Conservation (phyloP, 179 eudicot genomes). For the Vitellaria paradoxa region DNA sequence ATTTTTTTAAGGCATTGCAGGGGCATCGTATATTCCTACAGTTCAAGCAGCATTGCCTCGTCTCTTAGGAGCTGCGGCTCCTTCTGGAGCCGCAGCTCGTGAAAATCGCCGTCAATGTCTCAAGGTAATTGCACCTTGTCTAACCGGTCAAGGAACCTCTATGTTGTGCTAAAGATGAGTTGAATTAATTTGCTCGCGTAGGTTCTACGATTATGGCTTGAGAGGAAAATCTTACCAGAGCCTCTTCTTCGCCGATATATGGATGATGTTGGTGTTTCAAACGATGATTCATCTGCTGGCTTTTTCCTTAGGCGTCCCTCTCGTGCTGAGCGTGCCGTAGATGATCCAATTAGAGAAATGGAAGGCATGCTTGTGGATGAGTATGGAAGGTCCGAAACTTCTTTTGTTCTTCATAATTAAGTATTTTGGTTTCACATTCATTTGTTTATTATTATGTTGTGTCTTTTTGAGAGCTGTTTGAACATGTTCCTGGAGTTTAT, state of each 20-base stretch:
- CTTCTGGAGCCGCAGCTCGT: slow-evolving; percentile 70
- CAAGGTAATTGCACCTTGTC: slow-evolving; percentile 50
- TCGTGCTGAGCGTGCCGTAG: slow-evolving; percentile 79
- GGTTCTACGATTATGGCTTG: slow-evolving; percentile 95
- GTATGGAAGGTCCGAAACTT: slow-evolving; percentile 73
- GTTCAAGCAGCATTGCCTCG: slow-evolving; percentile 88
- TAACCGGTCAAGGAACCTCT: slow-evolving; percentile 11
- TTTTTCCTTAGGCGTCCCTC: slow-evolving; percentile 74
- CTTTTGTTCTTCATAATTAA: not conserved
- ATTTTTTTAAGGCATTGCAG: slow-evolving; percentile 70
- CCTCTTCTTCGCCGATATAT: slow-evolving; percentile 71
- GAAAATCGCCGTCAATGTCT: slow-evolving; percentile 95
- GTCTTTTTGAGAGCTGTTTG: not conserved
- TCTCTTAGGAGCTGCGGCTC: slow-evolving; percentile 92
- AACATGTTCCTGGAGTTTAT: not conserved
- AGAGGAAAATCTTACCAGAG: slow-evolving; percentile 93
- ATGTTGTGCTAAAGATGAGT: slow-evolving; percentile 10
- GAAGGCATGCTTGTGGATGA: slow-evolving; percentile 99
- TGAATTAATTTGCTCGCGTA: slow-evolving; percentile 22
- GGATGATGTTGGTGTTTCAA: slow-evolving; percentile 69
- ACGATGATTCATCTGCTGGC: slow-evolving; percentile 65
- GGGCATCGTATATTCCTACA: slow-evolving; percentile 81
- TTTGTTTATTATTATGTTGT: slow-evolving; percentile 1
- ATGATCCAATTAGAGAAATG: slow-evolving; percentile 97
- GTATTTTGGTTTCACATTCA: not conserved